Evolutionary conservation across 768 basidiomycete species (phyloP), one percentile per base, ranked within the genome.

Genomic region (Psilocybe subaeruginosa): DNA sequence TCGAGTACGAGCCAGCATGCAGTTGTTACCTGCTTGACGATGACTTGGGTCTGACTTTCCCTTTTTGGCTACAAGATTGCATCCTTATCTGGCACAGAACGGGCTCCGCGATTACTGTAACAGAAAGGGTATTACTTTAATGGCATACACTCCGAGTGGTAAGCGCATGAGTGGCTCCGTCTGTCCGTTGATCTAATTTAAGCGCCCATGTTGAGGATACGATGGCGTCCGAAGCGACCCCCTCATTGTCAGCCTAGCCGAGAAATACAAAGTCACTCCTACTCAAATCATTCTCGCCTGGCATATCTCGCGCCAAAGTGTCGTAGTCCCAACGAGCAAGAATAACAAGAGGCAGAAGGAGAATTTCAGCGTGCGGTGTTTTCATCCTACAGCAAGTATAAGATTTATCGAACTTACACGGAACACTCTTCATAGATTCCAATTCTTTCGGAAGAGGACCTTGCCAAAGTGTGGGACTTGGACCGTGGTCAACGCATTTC

Each of bases 261-360:
- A 73, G 59, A 85, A 84, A 61, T 79, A 85, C 67, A 74, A 74
- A 3, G 81, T 74, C 4, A 70, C 77, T 0, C 73, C 82, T 1
- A 80, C 76, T 4, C 83, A 85, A 68, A 70, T 87, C 37, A 77
- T 79, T 29, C 70, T 86, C 7, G 78, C 80, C 0, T 87, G 85
- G 85, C 80, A 84, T 65, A 51, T 84, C 41, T 74, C 78, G 17
- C 72, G 83, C 27, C 78, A 80, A 0, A 77, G 76, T 4, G 69
- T 76, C 17, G 74, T 78, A 4, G 72, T 85, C 3, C 82, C 85
- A 2, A 83, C 82, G 73, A 84, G 82, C 57, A 71, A 72, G 17
- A 76, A 84, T 60, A 67, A 68, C 19, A 76, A 77, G 19, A 73
- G 80, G 51, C 84, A 86, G 29, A 57, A 57, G 31, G 56, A 57